Evolutionary conservation across 2,329 filamentous ascomycete species (phyloP).

Genomic region (Exophiala sp.): DNA sequence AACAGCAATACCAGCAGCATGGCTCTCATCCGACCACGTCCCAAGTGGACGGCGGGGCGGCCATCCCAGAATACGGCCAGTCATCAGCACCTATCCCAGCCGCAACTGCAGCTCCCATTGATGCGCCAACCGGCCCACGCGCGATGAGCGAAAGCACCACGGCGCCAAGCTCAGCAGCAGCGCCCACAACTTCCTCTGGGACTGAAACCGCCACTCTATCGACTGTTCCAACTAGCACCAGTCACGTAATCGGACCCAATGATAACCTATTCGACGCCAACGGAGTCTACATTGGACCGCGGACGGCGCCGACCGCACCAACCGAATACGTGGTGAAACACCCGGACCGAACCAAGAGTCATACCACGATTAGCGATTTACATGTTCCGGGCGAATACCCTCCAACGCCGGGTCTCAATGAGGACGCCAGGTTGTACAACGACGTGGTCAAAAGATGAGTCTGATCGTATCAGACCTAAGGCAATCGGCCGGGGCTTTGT

Average conservation of each 20-base stretch:
- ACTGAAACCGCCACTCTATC: conserved; percentile 23
- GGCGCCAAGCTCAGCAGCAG: conserved; percentile 20
- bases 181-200: conserved; percentile 17
- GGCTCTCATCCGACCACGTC: conserved; percentile 8
- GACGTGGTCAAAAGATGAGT: conserved; percentile 10
- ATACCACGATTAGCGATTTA: conserved; percentile 57
- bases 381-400: conserved; percentile 66
- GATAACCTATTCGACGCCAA: conserved; percentile 17
- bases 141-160: conserved; percentile 25
- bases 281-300: conserved; percentile 14
- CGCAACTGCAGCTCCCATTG: conserved; percentile 19
- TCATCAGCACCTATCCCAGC: conserved; percentile 23
- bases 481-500: too few species aligned
- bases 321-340: conserved; percentile 19
- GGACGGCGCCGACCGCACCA: conserved; percentile 11
- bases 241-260: conserved; percentile 4
- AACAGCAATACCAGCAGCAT: conserved; percentile 18
- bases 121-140: conserved; percentile 22
- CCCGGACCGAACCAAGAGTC: conserved; percentile 36
- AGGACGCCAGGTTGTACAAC: conserved; percentile 13
- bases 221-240: conserved; percentile 24
- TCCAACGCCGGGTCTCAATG: conserved; percentile 10
- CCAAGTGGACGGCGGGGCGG: conserved; percentile 11
- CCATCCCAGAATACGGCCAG: conserved; percentile 20
- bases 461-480: too few species aligned